A percentile compares a stretch with the other conserved stretches of the same genome.
phyloP scores from a whole-genome alignment of 169 alveolate genomes.

The Plasmodium cynomolgi region DNA sequence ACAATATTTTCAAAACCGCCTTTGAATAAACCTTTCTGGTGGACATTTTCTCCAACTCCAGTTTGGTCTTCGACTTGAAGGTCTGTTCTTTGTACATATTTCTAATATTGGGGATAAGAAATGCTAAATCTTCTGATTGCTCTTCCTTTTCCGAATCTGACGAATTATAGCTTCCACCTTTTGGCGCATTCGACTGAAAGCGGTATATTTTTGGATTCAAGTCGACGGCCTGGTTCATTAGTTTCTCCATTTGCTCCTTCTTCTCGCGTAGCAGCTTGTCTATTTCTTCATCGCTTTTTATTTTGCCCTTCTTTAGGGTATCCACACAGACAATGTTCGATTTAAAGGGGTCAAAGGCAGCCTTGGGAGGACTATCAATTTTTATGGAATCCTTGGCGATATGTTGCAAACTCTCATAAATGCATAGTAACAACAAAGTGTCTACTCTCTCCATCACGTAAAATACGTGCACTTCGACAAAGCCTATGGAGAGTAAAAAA shows the following conservation, averaged over 20 bases:
- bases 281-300: slow-evolving; percentile 25
- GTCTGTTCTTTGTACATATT: slow-evolving; percentile 59
- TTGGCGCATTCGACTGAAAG: neutral
- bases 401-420: slow-evolving; percentile 42
- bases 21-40: slow-evolving; percentile 45
- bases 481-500: slow-evolving; percentile 39
- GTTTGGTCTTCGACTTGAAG: slow-evolving; percentile 52
- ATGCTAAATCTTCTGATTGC: slow-evolving; percentile 7
- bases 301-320: slow-evolving; percentile 29
- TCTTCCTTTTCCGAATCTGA: slow-evolving; percentile 44
- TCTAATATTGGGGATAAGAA: slow-evolving; percentile 47
- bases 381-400: slow-evolving; percentile 23
- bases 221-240: slow-evolving; percentile 39
- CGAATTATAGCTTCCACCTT: neutral
- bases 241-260: slow-evolving; percentile 55
- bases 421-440: slow-evolving; percentile 42
- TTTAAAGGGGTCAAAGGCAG: slow-evolving; percentile 47
- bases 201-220: slow-evolving; percentile 55
- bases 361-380: slow-evolving; percentile 7
- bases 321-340: slow-evolving; percentile 44
- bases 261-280: slow-evolving; percentile 33
- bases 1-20: slow-evolving; percentile 53
- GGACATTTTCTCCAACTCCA: slow-evolving; percentile 49
- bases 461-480: slow-evolving; percentile 23
- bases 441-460: slow-evolving; percentile 61